phyloP scores from a whole-genome alignment of 345 rosid species.

The Eucalyptus sp. region DNA sequence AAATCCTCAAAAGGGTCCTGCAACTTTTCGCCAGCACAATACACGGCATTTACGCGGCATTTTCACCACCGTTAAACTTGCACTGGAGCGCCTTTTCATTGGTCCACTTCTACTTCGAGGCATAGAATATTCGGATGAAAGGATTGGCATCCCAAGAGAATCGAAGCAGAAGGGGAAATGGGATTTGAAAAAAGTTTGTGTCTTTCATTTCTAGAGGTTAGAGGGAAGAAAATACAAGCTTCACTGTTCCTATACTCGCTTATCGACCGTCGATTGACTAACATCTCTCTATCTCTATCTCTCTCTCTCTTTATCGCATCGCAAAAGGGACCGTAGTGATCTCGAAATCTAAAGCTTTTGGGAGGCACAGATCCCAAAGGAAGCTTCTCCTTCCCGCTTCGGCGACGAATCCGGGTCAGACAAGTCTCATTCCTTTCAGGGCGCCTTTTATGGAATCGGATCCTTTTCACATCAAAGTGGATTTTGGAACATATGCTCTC shows the following conservation, averaged over 20 bases:
- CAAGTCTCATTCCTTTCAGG: not conserved
- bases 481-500: conserved; percentile 3
- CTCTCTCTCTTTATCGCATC: not conserved
- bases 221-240: not conserved
- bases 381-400: conserved; percentile 11
- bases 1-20: not conserved
- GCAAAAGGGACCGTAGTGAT: not conserved
- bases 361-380: conserved; percentile 14
- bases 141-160: not conserved
- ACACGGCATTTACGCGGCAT: not conserved
- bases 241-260: not conserved
- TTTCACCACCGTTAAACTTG: not conserved
- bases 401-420: not conserved
- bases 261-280: not conserved
- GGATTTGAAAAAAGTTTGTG: not conserved
- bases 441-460: conserved; percentile 16
- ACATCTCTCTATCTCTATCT: not conserved
- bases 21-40: not conserved
- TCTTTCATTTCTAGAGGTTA: not conserved
- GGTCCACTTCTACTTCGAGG: conserved; percentile 5
- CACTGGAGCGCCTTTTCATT: not conserved
- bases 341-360: not conserved
- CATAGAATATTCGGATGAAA: not conserved
- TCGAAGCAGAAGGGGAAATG: not conserved
- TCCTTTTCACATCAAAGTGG: not conserved